These are phyloP conservation scores for Candolleomyces efflorescens DNA, from an alignment of 768 basidiomycete genomes.

Conservation along the genomic window DNA sequence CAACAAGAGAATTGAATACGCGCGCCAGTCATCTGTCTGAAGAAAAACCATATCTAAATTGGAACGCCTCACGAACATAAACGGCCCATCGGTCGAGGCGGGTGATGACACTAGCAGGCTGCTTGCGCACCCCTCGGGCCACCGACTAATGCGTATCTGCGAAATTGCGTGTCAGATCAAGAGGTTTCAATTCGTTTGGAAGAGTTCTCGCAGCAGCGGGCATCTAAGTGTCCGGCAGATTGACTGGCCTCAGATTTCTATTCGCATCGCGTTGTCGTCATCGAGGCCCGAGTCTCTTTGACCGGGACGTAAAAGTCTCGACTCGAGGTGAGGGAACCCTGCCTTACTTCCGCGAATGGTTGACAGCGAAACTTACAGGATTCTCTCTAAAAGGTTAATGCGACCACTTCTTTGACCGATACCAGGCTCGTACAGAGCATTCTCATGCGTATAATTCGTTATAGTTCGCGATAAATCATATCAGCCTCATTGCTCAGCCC, in stretches of 20 bases:
- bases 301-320: conserved; percentile 8
- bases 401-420: not conserved
- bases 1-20: not conserved
- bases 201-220: too few species aligned
- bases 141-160: not conserved
- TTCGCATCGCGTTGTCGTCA: not conserved
- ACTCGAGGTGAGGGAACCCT: not conserved
- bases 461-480: not conserved
- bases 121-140: too few species aligned
- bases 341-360: conserved; percentile 3
- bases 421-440: not conserved
- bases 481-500: not conserved
- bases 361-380: conserved; percentile 1
- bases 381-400: conserved; percentile 7
- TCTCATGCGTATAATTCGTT: not conserved
- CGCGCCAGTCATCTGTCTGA: too few species aligned
- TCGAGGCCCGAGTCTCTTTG: not conserved
- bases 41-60: too few species aligned
- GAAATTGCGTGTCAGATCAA: too few species aligned
- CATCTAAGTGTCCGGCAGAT: not conserved
- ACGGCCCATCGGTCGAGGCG: too few species aligned
- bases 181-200: too few species aligned
- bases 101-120: too few species aligned
- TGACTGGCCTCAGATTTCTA: not conserved
- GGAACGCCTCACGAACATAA: too few species aligned